Base-by-base conservation (phyloP, 1,139 yeast genomes). In the Lodderomyces jiufengensis region DNA sequence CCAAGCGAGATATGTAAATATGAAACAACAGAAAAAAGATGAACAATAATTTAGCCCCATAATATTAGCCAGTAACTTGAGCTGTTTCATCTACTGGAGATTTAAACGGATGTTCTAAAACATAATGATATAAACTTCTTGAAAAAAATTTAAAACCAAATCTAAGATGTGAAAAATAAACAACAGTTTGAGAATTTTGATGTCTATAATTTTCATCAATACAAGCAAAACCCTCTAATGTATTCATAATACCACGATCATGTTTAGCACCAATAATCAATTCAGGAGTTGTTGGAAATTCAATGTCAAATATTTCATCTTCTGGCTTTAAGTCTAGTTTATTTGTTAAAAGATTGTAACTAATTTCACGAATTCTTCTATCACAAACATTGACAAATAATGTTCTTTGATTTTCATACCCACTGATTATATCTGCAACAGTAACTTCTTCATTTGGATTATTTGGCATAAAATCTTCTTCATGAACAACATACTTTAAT, bases 21-120 rank as follows among this genome's bases (percentile, higher is more conserved):
- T 23, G 12, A 23, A 23, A 23, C 12, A 23, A 6, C 25, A 6
- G 12, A 23, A 23, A 23, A 9, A 11, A 23, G 20, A 5, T 18
- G n/a, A n/a, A n/a, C n/a, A n/a, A n/a, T n/a, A n/a, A n/a, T n/a
- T n/a, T n/a, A 18, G 23, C 23, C 13, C 15, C 22, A 27, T 29
- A 10, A 10, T 11, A 14, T n/a, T 24, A 18, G 14, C 32, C 24
- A n/a, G 20, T 30, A 9, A 25, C 32, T 13, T 15, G 32, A 9
- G 62, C 61, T 57, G 23, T 60, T 53, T 25, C 60, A 70, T 38
- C 67, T 65, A 10, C 55, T 54, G 30, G 27, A 6, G 27, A 26
- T 4, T 61, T 57, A 5, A 63, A 56, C 11, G 61, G 46, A 30
- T 50, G 52, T 13, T 54, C 59, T 26, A 41, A 39, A 9, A 47